A percentile compares a stretch with the other conserved stretches of the same genome.
Evolutionary conservation across 2,329 filamentous ascomycete species (phyloP).

Genomic region (Pestalotiopsis fici): DNA sequence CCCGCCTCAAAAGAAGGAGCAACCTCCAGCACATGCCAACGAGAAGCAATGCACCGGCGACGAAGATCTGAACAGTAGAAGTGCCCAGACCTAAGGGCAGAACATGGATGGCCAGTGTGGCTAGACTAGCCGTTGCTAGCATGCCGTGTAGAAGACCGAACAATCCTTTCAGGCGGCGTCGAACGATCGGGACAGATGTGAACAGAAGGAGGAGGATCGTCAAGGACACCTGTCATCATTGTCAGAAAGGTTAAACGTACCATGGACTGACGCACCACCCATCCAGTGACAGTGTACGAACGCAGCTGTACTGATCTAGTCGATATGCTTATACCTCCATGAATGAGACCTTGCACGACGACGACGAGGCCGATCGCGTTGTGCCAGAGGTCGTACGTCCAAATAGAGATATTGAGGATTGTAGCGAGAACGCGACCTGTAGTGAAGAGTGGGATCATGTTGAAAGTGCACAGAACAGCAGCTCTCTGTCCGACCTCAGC

Average conservation of each 20-base stretch:
- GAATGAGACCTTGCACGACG: background rate
- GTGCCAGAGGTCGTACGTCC: background rate
- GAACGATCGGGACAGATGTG: too few species aligned
- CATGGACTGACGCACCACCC: background rate
- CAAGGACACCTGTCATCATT: too few species aligned
- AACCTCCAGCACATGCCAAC: background rate
- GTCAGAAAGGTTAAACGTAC: background rate
- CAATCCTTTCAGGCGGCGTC: too few species aligned
- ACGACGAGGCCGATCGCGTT: background rate
- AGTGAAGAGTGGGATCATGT: background rate
- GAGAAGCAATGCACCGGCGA: background rate
- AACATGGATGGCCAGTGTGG: too few species aligned
- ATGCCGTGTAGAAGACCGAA: too few species aligned
- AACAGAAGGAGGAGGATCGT: too few species aligned
- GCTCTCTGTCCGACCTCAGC: background rate
- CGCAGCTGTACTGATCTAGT: background rate
- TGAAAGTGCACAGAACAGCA: background rate
- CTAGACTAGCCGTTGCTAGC: too few species aligned
- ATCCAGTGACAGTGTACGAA: background rate
- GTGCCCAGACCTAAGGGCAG: too few species aligned
- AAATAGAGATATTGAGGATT: background rate
- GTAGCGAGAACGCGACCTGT: background rate
- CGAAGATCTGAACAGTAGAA: too few species aligned
- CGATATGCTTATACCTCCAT: background rate
- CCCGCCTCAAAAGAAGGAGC: background rate